Evolutionary conservation across 169 alveolate genomes (phyloP).

Genomic region (Plasmodium berghei): DNA sequence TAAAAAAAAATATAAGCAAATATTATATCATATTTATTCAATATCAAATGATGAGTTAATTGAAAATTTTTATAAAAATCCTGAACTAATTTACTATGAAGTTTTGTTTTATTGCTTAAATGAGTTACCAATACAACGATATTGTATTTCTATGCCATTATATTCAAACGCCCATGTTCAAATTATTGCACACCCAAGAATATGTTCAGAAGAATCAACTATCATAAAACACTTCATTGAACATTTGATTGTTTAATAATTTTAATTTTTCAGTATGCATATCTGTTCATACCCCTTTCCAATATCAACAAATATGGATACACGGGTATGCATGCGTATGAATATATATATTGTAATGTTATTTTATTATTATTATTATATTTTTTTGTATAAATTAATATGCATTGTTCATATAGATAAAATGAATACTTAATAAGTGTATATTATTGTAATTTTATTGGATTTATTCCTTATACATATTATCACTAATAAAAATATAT

Average conservation of each 20-base stretch:
- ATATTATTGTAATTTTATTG: too few species aligned
- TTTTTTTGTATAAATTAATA: too few species aligned
- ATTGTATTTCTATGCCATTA: slow-evolving; percentile 39
- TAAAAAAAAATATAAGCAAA: slow-evolving; percentile 43
- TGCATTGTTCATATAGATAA: too few species aligned
- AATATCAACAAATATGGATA: too few species aligned
- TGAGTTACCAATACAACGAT: slow-evolving; percentile 55
- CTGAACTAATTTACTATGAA: slow-evolving; percentile 59
- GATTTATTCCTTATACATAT: too few species aligned
- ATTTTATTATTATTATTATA: too few species aligned
- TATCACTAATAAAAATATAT: too few species aligned
- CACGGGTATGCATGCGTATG: too few species aligned
- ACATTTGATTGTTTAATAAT: slow-evolving; percentile 54
- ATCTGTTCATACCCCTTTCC: neutral
- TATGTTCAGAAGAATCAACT: slow-evolving; percentile 68
- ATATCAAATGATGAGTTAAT: slow-evolving; percentile 53
- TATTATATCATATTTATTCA: slow-evolving; percentile 43
- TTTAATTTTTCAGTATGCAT: neutral
- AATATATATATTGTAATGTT: too few species aligned
- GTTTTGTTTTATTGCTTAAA: slow-evolving; percentile 56
- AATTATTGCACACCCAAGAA: slow-evolving; percentile 70
- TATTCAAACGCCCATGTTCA: slow-evolving; percentile 75
- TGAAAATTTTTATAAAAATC: slow-evolving; percentile 57
- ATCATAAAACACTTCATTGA: slow-evolving; percentile 51
- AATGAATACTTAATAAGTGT: too few species aligned